A percentile compares a stretch with the other conserved stretches of the same genome.
phyloP scores from a whole-genome alignment of 805 yeast species.

The Metschnikowia anglica region DNA sequence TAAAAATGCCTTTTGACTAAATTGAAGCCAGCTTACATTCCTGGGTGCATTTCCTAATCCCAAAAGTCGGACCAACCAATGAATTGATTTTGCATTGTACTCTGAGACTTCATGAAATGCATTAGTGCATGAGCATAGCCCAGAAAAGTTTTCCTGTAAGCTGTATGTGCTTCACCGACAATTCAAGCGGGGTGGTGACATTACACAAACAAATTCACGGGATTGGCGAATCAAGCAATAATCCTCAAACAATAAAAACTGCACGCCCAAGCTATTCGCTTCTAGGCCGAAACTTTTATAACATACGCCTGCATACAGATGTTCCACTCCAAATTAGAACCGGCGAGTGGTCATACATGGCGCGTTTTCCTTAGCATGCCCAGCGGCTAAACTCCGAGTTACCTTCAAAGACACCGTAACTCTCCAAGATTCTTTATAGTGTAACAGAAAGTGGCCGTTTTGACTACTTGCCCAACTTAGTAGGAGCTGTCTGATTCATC shows the following conservation, averaged over 20 bases:
- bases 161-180: not conserved
- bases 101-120: not conserved
- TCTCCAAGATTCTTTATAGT: not conserved
- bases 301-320: not conserved
- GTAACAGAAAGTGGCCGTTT: too few species aligned
- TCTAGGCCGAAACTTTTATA: conserved; percentile 9
- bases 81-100: too few species aligned
- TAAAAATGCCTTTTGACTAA: not conserved
- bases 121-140: not conserved
- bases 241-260: conserved; percentile 3
- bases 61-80: too few species aligned
- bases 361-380: not conserved
- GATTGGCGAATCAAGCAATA: conserved; percentile 4
- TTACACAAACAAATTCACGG: not conserved
- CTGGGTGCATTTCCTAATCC: not conserved
- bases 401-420: not conserved
- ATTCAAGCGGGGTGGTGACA: not conserved
- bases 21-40: not conserved
- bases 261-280: conserved; percentile 6
- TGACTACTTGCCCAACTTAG: not conserved
- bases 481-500: too few species aligned
- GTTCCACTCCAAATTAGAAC: not conserved
- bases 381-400: conserved; percentile 6
- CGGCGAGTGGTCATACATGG: conserved; percentile 1
- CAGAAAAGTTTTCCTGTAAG: not conserved